Evolutionary conservation across 2,329 filamentous ascomycete genomes (phyloP).

Genomic region (Aspergillus sp.): DNA sequence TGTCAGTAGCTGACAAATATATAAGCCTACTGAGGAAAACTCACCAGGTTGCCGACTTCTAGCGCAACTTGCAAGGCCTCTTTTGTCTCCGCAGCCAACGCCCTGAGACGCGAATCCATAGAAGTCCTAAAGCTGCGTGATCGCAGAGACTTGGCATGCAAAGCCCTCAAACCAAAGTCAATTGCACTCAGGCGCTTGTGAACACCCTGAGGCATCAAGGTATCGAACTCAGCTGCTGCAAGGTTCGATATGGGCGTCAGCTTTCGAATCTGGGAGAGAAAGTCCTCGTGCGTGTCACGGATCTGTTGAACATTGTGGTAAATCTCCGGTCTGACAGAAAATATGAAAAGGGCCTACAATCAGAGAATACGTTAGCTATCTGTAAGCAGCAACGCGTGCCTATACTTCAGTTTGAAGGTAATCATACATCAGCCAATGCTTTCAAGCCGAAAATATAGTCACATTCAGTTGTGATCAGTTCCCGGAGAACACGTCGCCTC

Average conservation of each 20-base stretch:
- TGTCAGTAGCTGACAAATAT: conserved; percentile 40
- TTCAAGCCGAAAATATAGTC: conserved; percentile 85
- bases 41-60: conserved; percentile 57
- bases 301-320: conserved; percentile 79
- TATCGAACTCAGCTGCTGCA: conserved; percentile 22
- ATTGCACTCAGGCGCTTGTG: conserved; percentile 53
- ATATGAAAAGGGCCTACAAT: conserved; percentile 69
- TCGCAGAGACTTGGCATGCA: conserved; percentile 31
- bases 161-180: conserved; percentile 43
- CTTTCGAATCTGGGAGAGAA: conserved; percentile 72
- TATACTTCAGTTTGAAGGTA: background rate
- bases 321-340: conserved; percentile 73
- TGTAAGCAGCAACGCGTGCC: background rate
- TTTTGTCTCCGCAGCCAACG: conserved; percentile 53
- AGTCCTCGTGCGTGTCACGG: conserved; percentile 77
- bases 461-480: conserved; percentile 83
- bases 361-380: conserved; percentile 32
- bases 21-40: background rate
- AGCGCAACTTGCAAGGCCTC: conserved; percentile 57
- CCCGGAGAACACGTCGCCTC: conserved; percentile 77
- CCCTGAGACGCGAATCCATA: conserved; percentile 33
- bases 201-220: conserved; percentile 28
- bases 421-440: conserved; percentile 76
- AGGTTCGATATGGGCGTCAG: conserved; percentile 64
- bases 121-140: conserved; percentile 33